Base-by-base conservation (phyloP, 768 basidiomycete genomes). In the Austroboletus eburneus region DNA sequence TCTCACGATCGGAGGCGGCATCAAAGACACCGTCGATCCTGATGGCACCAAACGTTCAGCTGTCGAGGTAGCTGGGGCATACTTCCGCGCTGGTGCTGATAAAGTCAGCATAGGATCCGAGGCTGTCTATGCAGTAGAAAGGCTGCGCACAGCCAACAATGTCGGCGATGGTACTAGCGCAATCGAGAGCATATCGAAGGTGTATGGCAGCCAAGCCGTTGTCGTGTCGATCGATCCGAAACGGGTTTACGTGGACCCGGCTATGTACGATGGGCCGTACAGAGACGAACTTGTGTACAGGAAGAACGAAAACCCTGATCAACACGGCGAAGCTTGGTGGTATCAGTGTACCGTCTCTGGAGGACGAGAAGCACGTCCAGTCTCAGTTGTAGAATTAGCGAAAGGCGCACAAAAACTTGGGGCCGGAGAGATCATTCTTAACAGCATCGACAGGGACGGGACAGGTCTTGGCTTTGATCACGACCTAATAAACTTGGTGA, bases 81-180 rank as follows among this genome's bases (percentile, higher is more conserved):
- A 99, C 70, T 99, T 99, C 70, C 84, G 96, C 25, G 91, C 88
- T 4, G 96, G 96, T 4, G 96, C 96, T 9, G 96, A 99, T 72
- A 99, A 99, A 71, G 94, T 99, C 39, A 93, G 90, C 63, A 93
- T 99, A 64, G 95, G 95, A 16, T 88, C 86, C 23, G 96, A 99
- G 57, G 95, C 96, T 1, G 96, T 98, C 16, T 81, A 86, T 52
- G 91, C 93, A 20, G 93, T 96, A 45, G 95, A 98, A 71, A 80
- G 79, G 48, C 70, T 94, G 54, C 79, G 79, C 32, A 71, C 69
- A 55, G 61, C 70, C 4, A 67, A 65, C 16, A 72, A 76, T 16
- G 69, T 69, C 48, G 74, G 75, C 6, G 81, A 85, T 47, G 89
- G 89, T 12, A 79, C 76, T 40, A 92, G 91, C 55, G 88, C 87